Conservation (phyloP, 257 asterid species). For the Cruciata laevipes region DNA sequence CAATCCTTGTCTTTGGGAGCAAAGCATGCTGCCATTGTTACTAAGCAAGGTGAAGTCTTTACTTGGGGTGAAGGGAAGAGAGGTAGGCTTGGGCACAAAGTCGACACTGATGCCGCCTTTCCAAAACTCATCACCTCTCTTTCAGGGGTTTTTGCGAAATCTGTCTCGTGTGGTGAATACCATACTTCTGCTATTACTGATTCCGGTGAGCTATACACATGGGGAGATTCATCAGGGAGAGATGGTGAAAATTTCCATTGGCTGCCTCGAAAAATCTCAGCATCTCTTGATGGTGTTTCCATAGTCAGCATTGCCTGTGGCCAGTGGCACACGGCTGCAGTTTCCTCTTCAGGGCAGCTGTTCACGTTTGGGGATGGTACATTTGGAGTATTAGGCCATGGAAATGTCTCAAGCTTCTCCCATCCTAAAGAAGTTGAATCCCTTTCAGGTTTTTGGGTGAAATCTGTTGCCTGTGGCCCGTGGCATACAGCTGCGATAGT, state of each 20-base stretch:
- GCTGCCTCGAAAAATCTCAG: slow-evolving; percentile 36
- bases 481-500: slow-evolving; percentile 55
- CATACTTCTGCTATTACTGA: slow-evolving; percentile 36
- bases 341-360: slow-evolving; percentile 32
- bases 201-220: slow-evolving; percentile 36
- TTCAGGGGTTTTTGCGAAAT: slow-evolving; percentile 19
- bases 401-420: slow-evolving; percentile 27
- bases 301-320: slow-evolving; percentile 40
- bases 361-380: slow-evolving; percentile 47
- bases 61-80: slow-evolving; percentile 45
- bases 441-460: slow-evolving; percentile 30
- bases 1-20: slow-evolving; percentile 29
- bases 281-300: slow-evolving; percentile 28
- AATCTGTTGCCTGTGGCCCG: slow-evolving; percentile 45
- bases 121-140: slow-evolving; percentile 37
- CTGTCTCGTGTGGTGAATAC: slow-evolving; percentile 38
- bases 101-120: slow-evolving; percentile 24
- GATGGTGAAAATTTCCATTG: slow-evolving; percentile 27
- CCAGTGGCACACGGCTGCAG: slow-evolving; percentile 44
- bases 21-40: slow-evolving; percentile 37
- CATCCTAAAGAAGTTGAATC: slow-evolving; percentile 44
- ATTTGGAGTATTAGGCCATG: slow-evolving; percentile 53
- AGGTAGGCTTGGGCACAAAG: slow-evolving; percentile 44
- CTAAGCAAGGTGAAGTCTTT: slow-evolving; percentile 44
- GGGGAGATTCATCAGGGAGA: slow-evolving; percentile 34